Base-by-base conservation (phyloP, 257 asterid genomes). In the Linderniella brevidens region DNA sequence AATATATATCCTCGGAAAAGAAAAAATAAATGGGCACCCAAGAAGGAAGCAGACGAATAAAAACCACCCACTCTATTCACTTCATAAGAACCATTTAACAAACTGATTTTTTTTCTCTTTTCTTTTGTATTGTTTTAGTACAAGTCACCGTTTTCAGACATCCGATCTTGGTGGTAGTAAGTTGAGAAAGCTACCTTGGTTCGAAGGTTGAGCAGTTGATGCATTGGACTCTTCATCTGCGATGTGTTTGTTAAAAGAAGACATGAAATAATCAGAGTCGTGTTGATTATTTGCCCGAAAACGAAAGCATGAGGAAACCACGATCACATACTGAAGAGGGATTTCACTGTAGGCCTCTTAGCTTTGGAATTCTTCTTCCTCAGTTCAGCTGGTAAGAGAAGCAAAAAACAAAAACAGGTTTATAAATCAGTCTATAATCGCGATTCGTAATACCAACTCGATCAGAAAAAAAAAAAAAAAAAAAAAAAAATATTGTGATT, bases 281-380 rank as follows among this genome's bases (percentile, higher is more conserved):
- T n/a, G n/a, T n/a, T n/a, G n/a, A n/a, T n/a, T n/a, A n/a, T n/a
- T n/a, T n/a, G n/a, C n/a, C n/a, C n/a, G n/a, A n/a, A n/a, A n/a
- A n/a, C n/a, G 15, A 18, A 17, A 54, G 45, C 49, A 55, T 57
- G 29, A 37, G 18, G 49, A 57, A 56, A 56, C 49, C 50, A 48
- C 41, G 32, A 3, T 25, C 6, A 38, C 80, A 19, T 82, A 79
- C 94, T 73, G 74, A 82, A 82, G 59, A 82, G 94, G 5, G 92
- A 67, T 56, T 82, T 82, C 78, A 82, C 92, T 7, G 87, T 82
- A 11, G 94, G 94, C 62, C 92, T 64, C 71, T 71, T 78, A 3
- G 87, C 76, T 66, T 66, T 82, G 47, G 71, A 71, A 73, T 66
- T 82, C 75, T 76, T 82, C 76, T 82, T 82, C 87, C 64, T 79